Percentiles rank a stretch among this genome's conserved stretches.
Conservation (phyloP, 2,329 filamentous ascomycete species). For the Colletotrichum theobromicola region DNA sequence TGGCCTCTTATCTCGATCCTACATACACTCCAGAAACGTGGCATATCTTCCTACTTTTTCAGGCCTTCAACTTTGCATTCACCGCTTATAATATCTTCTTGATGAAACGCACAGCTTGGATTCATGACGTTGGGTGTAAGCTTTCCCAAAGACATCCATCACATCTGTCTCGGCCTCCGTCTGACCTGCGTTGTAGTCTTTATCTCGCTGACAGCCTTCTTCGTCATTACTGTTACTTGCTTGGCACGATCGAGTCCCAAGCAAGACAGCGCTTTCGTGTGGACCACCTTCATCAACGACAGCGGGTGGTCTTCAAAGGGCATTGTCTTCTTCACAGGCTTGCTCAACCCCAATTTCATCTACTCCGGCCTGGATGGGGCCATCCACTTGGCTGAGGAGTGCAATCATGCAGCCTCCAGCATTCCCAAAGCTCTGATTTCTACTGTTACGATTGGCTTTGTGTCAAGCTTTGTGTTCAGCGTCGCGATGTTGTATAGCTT, state of each 20-base stretch:
- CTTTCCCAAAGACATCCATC: background rate
- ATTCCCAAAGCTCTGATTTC: slow-evolving; percentile 37
- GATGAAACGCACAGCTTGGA: slow-evolving; percentile 6
- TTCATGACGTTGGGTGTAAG: slow-evolving; percentile 7
- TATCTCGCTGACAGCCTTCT: slow-evolving; percentile 23
- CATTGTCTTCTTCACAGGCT: slow-evolving; percentile 41
- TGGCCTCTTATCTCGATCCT: background rate
- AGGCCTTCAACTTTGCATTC: background rate
- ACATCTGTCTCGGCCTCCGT: background rate
- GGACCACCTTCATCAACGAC: slow-evolving; percentile 32
- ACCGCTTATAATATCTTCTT: slow-evolving; percentile 4
- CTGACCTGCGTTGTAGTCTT: background rate
- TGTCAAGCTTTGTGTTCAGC: slow-evolving; percentile 34
- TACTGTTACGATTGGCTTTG: slow-evolving; percentile 36
- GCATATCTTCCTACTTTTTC: slow-evolving; percentile 4
- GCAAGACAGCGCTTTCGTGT: slow-evolving; percentile 27
- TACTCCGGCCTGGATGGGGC: slow-evolving; percentile 40
- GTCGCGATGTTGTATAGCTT: slow-evolving; percentile 31
- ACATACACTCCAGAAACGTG: background rate
- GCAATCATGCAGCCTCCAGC: slow-evolving; percentile 29
- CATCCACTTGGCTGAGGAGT: slow-evolving; percentile 43
- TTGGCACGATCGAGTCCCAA: slow-evolving; percentile 23
- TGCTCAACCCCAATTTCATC: slow-evolving; percentile 41
- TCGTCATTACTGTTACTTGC: slow-evolving; percentile 34
- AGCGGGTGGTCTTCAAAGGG: slow-evolving; percentile 31